A percentile compares a stretch with the other conserved stretches of the same genome.
These are phyloP conservation scores for Apiospora kogelbergensis DNA, from an alignment of 2,329 filamentous ascomycete genomes.

Conservation along the genomic window DNA sequence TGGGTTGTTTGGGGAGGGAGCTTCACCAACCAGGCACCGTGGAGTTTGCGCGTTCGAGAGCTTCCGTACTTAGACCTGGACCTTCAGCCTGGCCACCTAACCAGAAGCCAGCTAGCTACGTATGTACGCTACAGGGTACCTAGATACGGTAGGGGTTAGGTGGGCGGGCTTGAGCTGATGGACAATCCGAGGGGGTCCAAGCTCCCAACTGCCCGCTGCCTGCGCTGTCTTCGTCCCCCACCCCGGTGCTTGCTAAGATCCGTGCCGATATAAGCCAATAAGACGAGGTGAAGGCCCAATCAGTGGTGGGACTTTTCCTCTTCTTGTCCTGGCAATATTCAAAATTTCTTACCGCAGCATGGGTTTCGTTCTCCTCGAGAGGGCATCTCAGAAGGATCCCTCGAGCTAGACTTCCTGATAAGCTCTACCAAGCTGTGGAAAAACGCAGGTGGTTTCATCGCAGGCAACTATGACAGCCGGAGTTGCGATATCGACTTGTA, in stretches of 20 bases:
- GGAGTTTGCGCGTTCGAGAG: constrained; percentile 28
- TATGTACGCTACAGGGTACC: background rate
- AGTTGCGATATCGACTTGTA: background rate
- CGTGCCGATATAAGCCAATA: background rate
- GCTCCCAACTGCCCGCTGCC: background rate
- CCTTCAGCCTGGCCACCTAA: constrained; percentile 13
- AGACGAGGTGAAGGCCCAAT: background rate
- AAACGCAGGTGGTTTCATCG: background rate
- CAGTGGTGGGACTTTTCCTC: background rate
- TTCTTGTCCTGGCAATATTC: background rate
- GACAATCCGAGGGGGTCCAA: background rate
- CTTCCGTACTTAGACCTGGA: constrained; percentile 12
- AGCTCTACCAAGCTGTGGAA: background rate
- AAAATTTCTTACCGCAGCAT: background rate
- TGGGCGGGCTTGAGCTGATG: background rate
- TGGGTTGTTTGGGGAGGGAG: constrained; percentile 16
- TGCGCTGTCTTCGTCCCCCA: background rate
- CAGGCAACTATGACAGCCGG: background rate
- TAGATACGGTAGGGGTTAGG: background rate
- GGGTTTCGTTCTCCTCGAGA: background rate
- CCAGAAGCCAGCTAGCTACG: no score
- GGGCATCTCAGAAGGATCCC: background rate
- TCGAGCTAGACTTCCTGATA: background rate
- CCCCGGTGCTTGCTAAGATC: constrained; percentile 1
- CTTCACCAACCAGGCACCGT: constrained; percentile 26